phyloP scores from a whole-genome alignment of 2,329 filamentous ascomycete genomes.

The Xylaria sp. region DNA sequence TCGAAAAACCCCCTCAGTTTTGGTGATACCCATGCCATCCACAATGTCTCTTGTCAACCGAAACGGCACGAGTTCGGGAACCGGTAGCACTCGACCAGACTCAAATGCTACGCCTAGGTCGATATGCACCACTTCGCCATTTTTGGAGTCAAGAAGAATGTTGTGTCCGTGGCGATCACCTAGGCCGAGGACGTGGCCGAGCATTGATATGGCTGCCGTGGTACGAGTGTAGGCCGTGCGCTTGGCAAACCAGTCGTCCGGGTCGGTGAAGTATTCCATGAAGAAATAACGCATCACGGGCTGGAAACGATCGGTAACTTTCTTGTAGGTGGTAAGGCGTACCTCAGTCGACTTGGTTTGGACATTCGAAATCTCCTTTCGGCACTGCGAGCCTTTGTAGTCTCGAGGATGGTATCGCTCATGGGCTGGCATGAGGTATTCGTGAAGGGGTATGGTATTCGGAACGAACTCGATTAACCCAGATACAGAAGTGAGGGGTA shows the following conservation, averaged over 20 bases:
- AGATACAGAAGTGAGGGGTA: constrained; percentile 84
- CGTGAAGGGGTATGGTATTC: constrained; percentile 90
- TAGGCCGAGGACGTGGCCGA: constrained; percentile 91
- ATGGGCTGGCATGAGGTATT: constrained; percentile 92
- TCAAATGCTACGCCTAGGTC: constrained; percentile 98
- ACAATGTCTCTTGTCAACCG: constrained; percentile 92
- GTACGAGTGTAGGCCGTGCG: constrained; percentile 92
- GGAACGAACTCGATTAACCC: constrained; percentile 98
- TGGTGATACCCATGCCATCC: constrained; percentile 95
- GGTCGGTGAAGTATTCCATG: constrained; percentile 91
- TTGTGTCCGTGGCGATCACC: constrained; percentile 97
- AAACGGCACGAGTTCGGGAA: constrained; percentile 96
- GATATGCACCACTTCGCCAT: constrained; percentile 95
- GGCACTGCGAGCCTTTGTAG: constrained; percentile 78
- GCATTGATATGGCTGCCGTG: constrained; percentile 93
- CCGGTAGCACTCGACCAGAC: constrained; percentile 91
- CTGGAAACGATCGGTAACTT: constrained; percentile 83
- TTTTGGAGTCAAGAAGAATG: constrained; percentile 89
- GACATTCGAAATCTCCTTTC: constrained; percentile 80
- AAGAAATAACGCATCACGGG: constrained; percentile 98
- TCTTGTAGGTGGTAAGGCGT: constrained; percentile 79
- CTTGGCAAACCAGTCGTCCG: constrained; percentile 94
- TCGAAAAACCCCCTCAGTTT: constrained; percentile 94
- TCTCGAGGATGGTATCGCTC: constrained; percentile 87
- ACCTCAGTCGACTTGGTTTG: constrained; percentile 76